These are phyloP conservation scores for Bathelium albidoporum DNA, from an alignment of 495 filamentous ascomycete genomes.

Conservation along the genomic window DNA sequence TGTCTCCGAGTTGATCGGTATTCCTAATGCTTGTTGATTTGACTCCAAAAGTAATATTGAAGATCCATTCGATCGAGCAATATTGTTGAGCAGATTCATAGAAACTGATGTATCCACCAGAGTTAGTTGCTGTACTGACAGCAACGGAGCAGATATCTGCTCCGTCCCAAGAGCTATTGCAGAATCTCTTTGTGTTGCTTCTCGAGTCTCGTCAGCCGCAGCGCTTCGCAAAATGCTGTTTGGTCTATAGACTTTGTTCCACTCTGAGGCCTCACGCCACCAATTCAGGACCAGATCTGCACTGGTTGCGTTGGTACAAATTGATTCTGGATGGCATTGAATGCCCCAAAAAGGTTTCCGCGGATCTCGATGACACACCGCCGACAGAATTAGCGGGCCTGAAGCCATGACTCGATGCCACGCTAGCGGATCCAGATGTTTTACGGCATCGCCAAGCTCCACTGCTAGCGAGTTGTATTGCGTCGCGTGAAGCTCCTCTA, in stretches of 20 bases:
- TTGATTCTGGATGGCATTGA: constrained; percentile 91
- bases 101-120: neutral
- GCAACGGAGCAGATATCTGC: neutral
- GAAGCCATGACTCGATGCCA: constrained; percentile 35
- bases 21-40: constrained; percentile 29
- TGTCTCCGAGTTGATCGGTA: constrained; percentile 38
- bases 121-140: neutral
- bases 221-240: neutral
- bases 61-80: neutral
- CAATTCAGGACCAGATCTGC: constrained; percentile 61
- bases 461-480: constrained; percentile 83
- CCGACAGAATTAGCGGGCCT: neutral
- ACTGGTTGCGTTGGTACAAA: constrained; percentile 69
- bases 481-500: constrained; percentile 50
- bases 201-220: neutral
- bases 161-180: neutral
- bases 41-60: constrained; percentile 37
- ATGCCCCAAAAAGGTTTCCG: constrained; percentile 77
- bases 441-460: constrained; percentile 10
- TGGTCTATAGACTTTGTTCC: constrained; percentile 28
- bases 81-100: neutral
- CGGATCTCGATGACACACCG: constrained; percentile 20
- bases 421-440: constrained; percentile 50
- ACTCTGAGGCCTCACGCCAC: constrained; percentile 52
- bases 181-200: neutral